phyloP scores from a whole-genome alignment of 805 yeast species.

The Scheffersomyces ergatensis region DNA sequence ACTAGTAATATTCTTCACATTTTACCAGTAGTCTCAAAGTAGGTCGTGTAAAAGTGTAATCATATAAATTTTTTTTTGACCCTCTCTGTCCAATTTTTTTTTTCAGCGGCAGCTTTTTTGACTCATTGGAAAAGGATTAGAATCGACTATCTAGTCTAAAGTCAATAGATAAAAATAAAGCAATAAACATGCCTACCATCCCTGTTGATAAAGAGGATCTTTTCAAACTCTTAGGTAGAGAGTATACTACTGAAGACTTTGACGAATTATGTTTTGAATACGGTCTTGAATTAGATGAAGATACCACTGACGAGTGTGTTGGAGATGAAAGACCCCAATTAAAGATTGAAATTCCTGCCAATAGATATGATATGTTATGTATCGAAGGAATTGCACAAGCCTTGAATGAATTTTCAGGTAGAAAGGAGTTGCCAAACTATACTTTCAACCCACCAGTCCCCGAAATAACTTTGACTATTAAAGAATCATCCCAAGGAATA shows the following conservation, averaged over 20 bases:
- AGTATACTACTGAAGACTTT: slow-evolving; percentile 78
- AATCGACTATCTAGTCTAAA: too few relatives aligned
- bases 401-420: slow-evolving; percentile 84
- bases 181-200: slow-evolving; percentile 93
- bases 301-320: slow-evolving; percentile 75
- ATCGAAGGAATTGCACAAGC: slow-evolving; percentile 98
- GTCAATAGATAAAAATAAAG: too few relatives aligned
- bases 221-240: slow-evolving; percentile 66
- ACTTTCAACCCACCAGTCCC: slow-evolving; percentile 62
- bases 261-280: slow-evolving; percentile 97
- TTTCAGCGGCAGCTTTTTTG: too few relatives aligned
- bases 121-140: too few relatives aligned
- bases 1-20: too few relatives aligned
- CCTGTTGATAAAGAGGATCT: slow-evolving; percentile 93
- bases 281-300: slow-evolving; percentile 97
- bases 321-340: slow-evolving; percentile 92
- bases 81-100: background rate
- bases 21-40: too few relatives aligned
- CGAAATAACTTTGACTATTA: slow-evolving; percentile 62
- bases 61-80: too few relatives aligned
- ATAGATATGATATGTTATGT: slow-evolving; percentile 97
- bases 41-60: too few relatives aligned
- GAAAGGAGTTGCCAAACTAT: slow-evolving; percentile 61
- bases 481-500: slow-evolving; percentile 65
- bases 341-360: slow-evolving; percentile 96